A percentile compares a stretch with the other conserved stretches of the same genome.
Evolutionary conservation across 176 grass and related monocot species (phyloP).

Genomic region (Bothriochloa decipiens): DNA sequence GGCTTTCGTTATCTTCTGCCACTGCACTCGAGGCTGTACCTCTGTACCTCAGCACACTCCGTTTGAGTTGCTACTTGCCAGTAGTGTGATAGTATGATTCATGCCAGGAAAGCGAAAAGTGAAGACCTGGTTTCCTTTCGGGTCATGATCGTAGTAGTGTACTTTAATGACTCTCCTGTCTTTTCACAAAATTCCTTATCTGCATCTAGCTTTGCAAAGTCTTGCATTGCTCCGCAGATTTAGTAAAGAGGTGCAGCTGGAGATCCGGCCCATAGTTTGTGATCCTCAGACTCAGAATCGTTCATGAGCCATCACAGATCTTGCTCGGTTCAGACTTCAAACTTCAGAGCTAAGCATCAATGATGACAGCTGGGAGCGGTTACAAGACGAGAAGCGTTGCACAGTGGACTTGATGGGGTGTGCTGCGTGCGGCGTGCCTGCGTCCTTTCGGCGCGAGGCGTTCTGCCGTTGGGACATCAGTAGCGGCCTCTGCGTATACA

Average conservation of each 20-base stretch:
- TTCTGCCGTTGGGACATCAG: neutral
- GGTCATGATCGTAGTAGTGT: neutral
- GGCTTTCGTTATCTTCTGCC: neutral
- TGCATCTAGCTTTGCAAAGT: neutral
- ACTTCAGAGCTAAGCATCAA: neutral
- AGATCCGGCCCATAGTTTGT: neutral
- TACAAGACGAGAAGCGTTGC: neutral
- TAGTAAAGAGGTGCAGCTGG: neutral
- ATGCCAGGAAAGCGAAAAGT: constrained; percentile 18
- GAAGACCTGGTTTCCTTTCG: neutral
- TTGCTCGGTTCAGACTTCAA: neutral
- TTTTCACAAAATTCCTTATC: neutral
- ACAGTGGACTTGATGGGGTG: neutral
- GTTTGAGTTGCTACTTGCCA: neutral
- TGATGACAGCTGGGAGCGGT: neutral
- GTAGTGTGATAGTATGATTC: neutral
- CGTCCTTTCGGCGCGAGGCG: constrained; percentile 24
- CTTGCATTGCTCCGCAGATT: neutral
- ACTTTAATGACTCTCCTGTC: neutral
- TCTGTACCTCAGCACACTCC: neutral
- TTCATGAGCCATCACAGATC: neutral
- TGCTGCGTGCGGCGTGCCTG: too few relatives aligned
- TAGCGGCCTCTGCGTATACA: too few relatives aligned
- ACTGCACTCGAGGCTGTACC: neutral
- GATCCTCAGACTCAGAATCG: neutral